These are phyloP conservation scores for Didymella glomerata DNA, from an alignment of 2,329 filamentous ascomycete genomes.

Conservation along the genomic window DNA sequence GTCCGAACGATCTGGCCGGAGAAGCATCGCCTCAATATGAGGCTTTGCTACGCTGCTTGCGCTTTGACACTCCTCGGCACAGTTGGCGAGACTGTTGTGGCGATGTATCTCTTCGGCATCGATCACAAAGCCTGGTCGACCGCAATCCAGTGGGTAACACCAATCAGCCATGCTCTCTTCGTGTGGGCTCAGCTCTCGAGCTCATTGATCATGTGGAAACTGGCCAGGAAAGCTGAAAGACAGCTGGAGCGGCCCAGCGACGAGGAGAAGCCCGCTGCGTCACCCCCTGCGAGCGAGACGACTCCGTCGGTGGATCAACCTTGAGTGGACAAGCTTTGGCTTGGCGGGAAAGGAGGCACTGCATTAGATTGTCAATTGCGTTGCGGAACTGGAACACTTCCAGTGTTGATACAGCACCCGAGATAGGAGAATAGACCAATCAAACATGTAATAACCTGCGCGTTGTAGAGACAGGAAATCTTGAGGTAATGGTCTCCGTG, in stretches of 20 bases:
- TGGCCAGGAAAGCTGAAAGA: neutral
- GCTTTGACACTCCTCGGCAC: neutral
- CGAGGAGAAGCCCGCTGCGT: neutral
- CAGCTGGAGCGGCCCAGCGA: neutral
- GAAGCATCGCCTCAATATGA: constrained; percentile 8
- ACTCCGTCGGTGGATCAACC: too few relatives aligned
- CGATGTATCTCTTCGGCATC: neutral
- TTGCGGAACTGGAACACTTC: neutral
- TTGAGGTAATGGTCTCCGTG: neutral
- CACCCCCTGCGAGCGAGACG: neutral
- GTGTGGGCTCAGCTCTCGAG: neutral
- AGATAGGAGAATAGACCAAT: neutral
- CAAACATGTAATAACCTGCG: neutral
- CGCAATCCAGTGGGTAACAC: neutral
- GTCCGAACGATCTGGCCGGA: neutral
- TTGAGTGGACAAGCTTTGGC: neutral
- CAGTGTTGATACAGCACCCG: neutral
- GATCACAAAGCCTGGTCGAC: neutral
- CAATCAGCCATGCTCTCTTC: constrained; percentile 1
- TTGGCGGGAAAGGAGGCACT: too few relatives aligned
- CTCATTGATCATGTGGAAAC: neutral
- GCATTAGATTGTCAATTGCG: neutral
- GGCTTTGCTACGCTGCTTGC: constrained; percentile 4
- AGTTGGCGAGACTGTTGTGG: constrained; percentile 4
- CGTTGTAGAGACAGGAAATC: neutral